Conservation (phyloP, 2,329 filamentous ascomycete genomes). For the Fusarium guadeloupense region DNA sequence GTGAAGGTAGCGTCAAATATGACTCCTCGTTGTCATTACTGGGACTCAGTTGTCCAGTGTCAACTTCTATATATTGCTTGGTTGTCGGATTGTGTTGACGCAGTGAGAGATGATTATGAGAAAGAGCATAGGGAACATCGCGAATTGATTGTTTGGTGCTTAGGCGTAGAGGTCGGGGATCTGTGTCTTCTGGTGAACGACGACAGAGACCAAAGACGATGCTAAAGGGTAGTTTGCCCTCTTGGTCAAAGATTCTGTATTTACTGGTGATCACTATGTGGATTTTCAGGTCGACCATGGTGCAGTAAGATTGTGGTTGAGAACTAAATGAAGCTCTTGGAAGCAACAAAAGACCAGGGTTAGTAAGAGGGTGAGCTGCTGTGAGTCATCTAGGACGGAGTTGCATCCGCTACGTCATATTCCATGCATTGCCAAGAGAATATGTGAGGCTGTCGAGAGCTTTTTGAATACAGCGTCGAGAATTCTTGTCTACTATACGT, state of each 20-base stretch:
- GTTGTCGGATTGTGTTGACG: not conserved
- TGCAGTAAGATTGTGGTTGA: no score
- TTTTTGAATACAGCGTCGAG: no score
- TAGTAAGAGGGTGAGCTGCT: no score
- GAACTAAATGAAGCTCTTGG: no score
- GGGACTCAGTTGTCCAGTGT: not conserved
- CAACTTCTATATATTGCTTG: not conserved
- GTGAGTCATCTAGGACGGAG: no score
- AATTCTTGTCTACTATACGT: no score
- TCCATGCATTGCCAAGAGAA: no score
- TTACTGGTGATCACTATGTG: not conserved
- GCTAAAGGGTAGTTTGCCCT: constrained; percentile 8
- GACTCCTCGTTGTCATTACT: not conserved
- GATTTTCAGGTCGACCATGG: not conserved
- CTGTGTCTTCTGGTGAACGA: constrained; percentile 10
- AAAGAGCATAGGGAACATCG: constrained; percentile 15
- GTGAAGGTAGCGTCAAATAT: constrained; percentile 11
- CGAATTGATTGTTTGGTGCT: constrained; percentile 3
- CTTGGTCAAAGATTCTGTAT: constrained; percentile 10
- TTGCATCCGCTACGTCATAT: no score
- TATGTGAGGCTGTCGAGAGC: no score
- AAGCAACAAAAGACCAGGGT: no score
- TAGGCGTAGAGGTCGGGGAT: constrained; percentile 1
- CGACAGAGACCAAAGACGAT: constrained; percentile 16
- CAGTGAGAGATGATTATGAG: not conserved